These are phyloP conservation scores for Tolypocladium pustulatum DNA, from an alignment of 2,329 filamentous ascomycete species.

Conservation along the genomic window DNA sequence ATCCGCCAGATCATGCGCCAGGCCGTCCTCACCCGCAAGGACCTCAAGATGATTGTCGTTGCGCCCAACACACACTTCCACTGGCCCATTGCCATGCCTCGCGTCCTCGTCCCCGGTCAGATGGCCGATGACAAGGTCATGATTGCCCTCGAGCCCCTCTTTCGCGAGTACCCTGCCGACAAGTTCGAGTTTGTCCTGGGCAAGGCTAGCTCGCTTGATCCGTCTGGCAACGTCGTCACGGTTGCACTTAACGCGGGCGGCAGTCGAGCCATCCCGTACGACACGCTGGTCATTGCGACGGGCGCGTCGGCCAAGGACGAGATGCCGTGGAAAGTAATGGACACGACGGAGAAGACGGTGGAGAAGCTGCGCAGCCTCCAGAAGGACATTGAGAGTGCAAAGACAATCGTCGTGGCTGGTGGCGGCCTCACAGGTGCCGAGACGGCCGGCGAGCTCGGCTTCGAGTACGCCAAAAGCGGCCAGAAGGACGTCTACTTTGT, in stretches of 20 bases:
- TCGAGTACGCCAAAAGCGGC: slow-evolving; percentile 30
- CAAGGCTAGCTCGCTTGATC: slow-evolving; percentile 32
- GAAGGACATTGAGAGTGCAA: slow-evolving; percentile 27
- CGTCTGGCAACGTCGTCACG: slow-evolving; percentile 28
- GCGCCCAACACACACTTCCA: slow-evolving; percentile 37
- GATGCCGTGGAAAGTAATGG: slow-evolving; percentile 40
- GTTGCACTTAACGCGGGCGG: slow-evolving; percentile 24
- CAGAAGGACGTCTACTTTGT: slow-evolving; percentile 37
- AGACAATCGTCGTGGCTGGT: slow-evolving; percentile 40
- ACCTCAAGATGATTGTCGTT: slow-evolving; percentile 34
- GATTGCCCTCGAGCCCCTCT: slow-evolving; percentile 27
- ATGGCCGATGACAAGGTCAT: slow-evolving; percentile 29
- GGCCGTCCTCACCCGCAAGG: slow-evolving; percentile 24
- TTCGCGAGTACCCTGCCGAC: slow-evolving; percentile 33
- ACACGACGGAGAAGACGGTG: slow-evolving; percentile 30
- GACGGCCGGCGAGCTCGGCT: slow-evolving; percentile 39
- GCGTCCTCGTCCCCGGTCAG: slow-evolving; percentile 35
- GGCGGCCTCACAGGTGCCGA: slow-evolving; percentile 41
- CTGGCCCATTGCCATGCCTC: slow-evolving; percentile 37
- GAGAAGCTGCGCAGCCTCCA: slow-evolving; percentile 24
- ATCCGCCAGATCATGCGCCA: slow-evolving; percentile 40
- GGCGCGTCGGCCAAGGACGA: slow-evolving; percentile 31
- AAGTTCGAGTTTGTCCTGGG: slow-evolving; percentile 44
- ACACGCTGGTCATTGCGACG: slow-evolving; percentile 44
- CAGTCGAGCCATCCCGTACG: slow-evolving; percentile 32